A percentile compares a stretch with the other conserved stretches of the same genome.
Conservation (phyloP, 352 stramenopile species). For the Phytophthora syringae region DNA sequence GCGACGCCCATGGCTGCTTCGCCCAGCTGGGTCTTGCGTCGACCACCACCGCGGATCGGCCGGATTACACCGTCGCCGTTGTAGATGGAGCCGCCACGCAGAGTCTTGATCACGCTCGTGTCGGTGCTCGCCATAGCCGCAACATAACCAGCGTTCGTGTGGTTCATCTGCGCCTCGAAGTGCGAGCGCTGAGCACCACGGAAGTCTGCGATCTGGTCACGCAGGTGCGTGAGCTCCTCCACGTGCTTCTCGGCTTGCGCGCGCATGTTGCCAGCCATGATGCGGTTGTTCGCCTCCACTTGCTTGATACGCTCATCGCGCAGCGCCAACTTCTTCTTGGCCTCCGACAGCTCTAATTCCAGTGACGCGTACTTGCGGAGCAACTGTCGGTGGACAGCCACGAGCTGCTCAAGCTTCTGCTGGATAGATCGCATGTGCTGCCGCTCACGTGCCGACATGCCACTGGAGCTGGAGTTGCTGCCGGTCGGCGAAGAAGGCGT, state of each 20-base stretch:
- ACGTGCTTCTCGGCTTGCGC: constrained; percentile 90
- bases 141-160: constrained; percentile 42
- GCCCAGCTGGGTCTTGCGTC: constrained; percentile 58
- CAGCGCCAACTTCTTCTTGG: constrained; percentile 89
- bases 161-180: constrained; percentile 73
- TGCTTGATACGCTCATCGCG: constrained; percentile 92
- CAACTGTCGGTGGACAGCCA: constrained; percentile 90
- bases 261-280: constrained; percentile 90
- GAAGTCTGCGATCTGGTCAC: constrained; percentile 87
- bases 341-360: constrained; percentile 88
- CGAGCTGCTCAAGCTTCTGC: constrained; percentile 91
- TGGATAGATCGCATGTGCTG: constrained; percentile 91
- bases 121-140: constrained; percentile 32
- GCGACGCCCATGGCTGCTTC: constrained; percentile 24
- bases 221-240: constrained; percentile 85
- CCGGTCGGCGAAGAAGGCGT: constrained; percentile 38
- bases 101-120: constrained; percentile 64
- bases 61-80: constrained; percentile 70
- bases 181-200: constrained; percentile 78
- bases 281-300: constrained; percentile 88
- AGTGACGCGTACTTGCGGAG: constrained; percentile 91
- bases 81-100: constrained; percentile 74
- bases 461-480: constrained; percentile 36
- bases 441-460: constrained; percentile 80
- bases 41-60: constrained; percentile 73